Evolutionary conservation across 495 filamentous ascomycete genomes (phyloP), one percentile per base, ranked within the genome.

Genomic region (Daldinia bambusicola): DNA sequence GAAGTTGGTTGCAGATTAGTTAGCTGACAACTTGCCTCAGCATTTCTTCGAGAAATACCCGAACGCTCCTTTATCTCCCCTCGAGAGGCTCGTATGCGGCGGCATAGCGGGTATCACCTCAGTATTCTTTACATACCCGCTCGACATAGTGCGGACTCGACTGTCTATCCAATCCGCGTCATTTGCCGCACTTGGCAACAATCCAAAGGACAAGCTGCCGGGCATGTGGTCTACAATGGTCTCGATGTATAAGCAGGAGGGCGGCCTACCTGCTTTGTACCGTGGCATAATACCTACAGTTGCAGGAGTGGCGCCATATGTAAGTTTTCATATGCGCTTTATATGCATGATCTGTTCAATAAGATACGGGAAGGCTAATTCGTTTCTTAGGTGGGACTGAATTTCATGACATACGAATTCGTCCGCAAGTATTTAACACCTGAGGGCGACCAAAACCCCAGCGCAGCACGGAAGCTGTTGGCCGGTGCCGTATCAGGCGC

Each of bases 351-450:
- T 71, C 14, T 12, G 14, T 10, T 41, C 2, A 37, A 56, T 40
- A n/a, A 13, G 16, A 13, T 18, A 26, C 45, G 36, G n/a, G 30
- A 53, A 36, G 45, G 45, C 74, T 81, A 61, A 82, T 74, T 74
- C 30, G 38, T 48, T 9, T 32, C 57, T 53, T 71, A 97, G 92
- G 93, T 97, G 52, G 95, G 95, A 34, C 83, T 99, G 53, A 99
- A 98, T 78, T 99, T 99, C 82, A 98, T 98, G 92, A 92, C 90
- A 26, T 99, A 99, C 78, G 95, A 99, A 79, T 89, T 88, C 13
- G 88, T 95, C 62, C 89, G 95, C 58, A 89, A 89, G 70, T 91
- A 91, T 66, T 82, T 99, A 68, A 99, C 95, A 0, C 89, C 90
- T 0, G 93, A 97, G 55, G 96, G 95, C 12, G 89, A 97, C 43